Conservation (phyloP, 768 basidiomycete genomes). For the Phaffia tasmanica region DNA sequence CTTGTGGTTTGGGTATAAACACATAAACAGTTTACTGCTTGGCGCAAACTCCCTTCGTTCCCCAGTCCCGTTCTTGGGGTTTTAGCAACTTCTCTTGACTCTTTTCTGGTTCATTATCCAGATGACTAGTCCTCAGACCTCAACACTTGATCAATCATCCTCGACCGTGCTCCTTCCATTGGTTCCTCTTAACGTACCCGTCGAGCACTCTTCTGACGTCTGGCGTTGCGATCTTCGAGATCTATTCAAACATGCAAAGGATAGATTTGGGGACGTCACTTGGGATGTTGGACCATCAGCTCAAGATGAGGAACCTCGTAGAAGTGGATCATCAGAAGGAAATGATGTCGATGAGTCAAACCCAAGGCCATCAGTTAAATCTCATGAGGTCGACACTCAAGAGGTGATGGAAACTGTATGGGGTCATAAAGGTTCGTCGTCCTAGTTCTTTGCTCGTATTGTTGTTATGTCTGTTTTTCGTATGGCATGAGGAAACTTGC, state of each 20-base stretch:
- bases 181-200: slow-evolving; percentile 7
- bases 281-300: slow-evolving; percentile 51
- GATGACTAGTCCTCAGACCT: too few species aligned
- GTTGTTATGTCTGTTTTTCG: background rate
- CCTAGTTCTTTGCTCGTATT: background rate
- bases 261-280: slow-evolving; percentile 91
- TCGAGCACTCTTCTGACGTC: slow-evolving; percentile 47
- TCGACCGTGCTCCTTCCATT: slow-evolving; percentile 3
- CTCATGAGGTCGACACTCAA: background rate
- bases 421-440: slow-evolving; percentile 82
- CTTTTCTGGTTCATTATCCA: too few species aligned
- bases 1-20: too few species aligned
- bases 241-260: slow-evolving; percentile 72
- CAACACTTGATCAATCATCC: background rate
- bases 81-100: too few species aligned
- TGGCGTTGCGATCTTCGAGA: slow-evolving; percentile 74
- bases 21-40: too few species aligned
- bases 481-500: background rate
- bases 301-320: slow-evolving; percentile 43
- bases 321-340: background rate
- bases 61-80: too few species aligned
- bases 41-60: too few species aligned
- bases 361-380: too few species aligned
- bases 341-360: background rate
- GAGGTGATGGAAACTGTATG: slow-evolving; percentile 50